Evolutionary conservation across 768 basidiomycete species (phyloP), one percentile per base, ranked within the genome.

Genomic region (Tulasnella sp.): DNA sequence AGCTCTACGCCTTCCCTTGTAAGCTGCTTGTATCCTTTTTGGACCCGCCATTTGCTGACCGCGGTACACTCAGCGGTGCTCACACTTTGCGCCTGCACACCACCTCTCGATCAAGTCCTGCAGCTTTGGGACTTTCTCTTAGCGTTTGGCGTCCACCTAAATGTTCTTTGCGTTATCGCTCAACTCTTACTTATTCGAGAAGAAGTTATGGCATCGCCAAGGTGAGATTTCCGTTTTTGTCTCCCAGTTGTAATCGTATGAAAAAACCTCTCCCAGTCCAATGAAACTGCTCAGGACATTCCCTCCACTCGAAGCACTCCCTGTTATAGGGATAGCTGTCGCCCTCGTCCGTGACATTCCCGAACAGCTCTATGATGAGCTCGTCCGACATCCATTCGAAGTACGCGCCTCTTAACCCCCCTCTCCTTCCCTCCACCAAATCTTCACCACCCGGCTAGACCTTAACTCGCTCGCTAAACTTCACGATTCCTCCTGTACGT

Each of bases 1-100:
- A 98, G 68, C 80, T 99, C 23, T 98, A 98, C 67, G 96, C 94
- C 2, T 99, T 99, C 67, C 90, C 96, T 42, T 96, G 92, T 91
- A 65, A 58, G 86, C 76, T 23, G 12, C 32, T 11, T 36, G 15
- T 29, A 17, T 39, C 32, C 43, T 49, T 29, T 39, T 52, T 34
- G 36, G 34, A 25, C 51, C 46, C 21, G 51, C 48, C 21, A 41
- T 29, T 32, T 15, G 19, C 36, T 21, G 12, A 54, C 2, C 31
- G 15, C 45, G 3, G 23, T 36, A n/a, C n/a, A n/a, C 31, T 29
- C 63, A 94, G 92, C 96, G 60, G 81, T 97, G 35, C 75, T 99
- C 59, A 99, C 96, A 0, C 71, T 98, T 32, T 98, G 92, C 68
- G 96, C 94, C 5, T 93, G 93, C 65, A 99, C 94, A 9, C 94